Evolutionary conservation across 164 flowering plant species (phyloP), one percentile per base, ranked within the genome.

Genomic region (Piper betle): DNA sequence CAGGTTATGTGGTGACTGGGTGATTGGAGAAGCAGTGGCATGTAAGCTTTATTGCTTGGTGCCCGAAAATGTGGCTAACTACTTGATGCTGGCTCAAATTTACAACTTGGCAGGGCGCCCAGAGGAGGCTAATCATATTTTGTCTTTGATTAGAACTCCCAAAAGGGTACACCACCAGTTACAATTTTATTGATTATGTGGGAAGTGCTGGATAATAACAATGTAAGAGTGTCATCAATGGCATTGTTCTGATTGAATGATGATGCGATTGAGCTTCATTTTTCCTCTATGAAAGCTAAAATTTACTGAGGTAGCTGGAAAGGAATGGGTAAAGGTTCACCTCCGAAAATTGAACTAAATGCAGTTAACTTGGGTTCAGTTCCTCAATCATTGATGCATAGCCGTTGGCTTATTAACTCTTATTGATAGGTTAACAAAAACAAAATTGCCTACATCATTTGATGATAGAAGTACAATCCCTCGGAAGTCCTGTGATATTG

Each of bases 71-170:
- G 57, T 63, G 15, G 63, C 68, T 18, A 59, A 66, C 39, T 61
- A 61, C 48, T 25, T 67, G 52, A 57, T 62, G 40, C 69, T 67
- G 46, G 69, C 69, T 54, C 25, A 55, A 10, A 46, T 67, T 18
- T 61, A 67, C 19, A 56, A 20, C 4, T 17, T 41, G 4, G 65
- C 61, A 15, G 65, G 65, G 17, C n/a, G 43, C 16, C 42, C 42
- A 66, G 59, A 60, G 2, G 64, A 61, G 17, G 69, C 61, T 11
- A 46, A 67, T 55, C 55, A 37, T 46, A 59, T 53, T 55, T 61
- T 67, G 60, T 43, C 60, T 17, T 67, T 67, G 15, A 37, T 67
- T 46, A 39, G 54, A 54, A 61, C 42, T 39, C 59, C 40, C 16
- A 20, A 59, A 41, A 13, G 25, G 19, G 53, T 33, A 53, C 42